Base-by-base conservation (phyloP, 2,329 filamentous ascomycete species). In the Blumeria hordei region DNA sequence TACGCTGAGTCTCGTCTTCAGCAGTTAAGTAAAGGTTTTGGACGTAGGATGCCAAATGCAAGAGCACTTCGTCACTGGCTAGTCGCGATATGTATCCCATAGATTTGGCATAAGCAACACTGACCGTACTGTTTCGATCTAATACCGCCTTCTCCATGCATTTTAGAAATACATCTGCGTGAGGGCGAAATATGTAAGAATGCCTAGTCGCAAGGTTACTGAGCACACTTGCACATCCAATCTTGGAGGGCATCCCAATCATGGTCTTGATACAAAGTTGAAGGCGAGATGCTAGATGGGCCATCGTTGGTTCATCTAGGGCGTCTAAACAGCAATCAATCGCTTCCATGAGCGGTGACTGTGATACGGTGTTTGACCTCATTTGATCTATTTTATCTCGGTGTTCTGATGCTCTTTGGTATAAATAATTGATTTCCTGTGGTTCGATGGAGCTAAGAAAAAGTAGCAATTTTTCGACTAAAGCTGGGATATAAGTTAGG, bases 121-220 rank as follows among this genome's bases (percentile, higher is more conserved):
- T 88, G 56, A 95, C 88, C 16, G 93, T 92, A 61, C 95, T 88
- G 64, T 98, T 98, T 59, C 84, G 82, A 66, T 98, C 92, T 53
- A 94, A 75, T 0, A 88, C 78, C 56, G 88, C 78, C 66, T 86
- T 90, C 62, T 87, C 79, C 59, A 94, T 75, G 9, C 88, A 66
- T 59, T 81, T 82, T 53, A 95, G 71, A 62, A 95, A 88, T 8
- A 75, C 72, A 58, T 85, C 78, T 11, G 85, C 81, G 62, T 88
- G 80, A 0, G 85, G 80, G 39, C 75, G 76, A 66, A 95, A 85
- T 34, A 88, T 72, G 39, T 81, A 74, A 37, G 77, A 78, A 59
- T 90, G 84, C 11, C 87, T 78, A 53, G 88, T 90, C 53, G 86
- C 85, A 7, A 98, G 74, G 0, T 86, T 88, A 7, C 85, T 83